Evolutionary conservation across 352 stramenopile species (phyloP).

Genomic region (Phytophthora brassicae): DNA sequence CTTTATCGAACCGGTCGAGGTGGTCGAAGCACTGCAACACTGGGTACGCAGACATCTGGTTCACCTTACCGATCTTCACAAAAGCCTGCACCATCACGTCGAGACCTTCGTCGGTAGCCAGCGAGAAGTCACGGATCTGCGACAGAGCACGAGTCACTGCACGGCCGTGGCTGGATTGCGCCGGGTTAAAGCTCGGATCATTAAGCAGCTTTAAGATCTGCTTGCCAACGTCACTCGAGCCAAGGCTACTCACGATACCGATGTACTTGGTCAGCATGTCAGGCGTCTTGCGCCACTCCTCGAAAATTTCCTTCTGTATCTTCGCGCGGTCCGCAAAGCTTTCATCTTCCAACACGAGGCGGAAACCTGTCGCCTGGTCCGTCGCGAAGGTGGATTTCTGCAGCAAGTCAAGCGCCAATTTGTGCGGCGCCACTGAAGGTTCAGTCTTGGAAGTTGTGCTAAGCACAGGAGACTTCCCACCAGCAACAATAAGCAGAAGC

Average conservation of each 20-base stretch:
- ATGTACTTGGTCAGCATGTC: slow-evolving; percentile 87
- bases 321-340: slow-evolving; percentile 57
- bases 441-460: slow-evolving; percentile 39
- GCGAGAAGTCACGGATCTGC: slow-evolving; percentile 73
- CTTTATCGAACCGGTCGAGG: slow-evolving; percentile 67
- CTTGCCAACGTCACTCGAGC: slow-evolving; percentile 63
- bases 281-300: slow-evolving; percentile 68
- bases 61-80: slow-evolving; percentile 80
- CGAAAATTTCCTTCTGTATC: slow-evolving; percentile 70
- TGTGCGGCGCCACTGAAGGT: slow-evolving; percentile 46
- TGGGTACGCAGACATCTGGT: slow-evolving; percentile 84
- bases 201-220: slow-evolving; percentile 69
- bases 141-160: slow-evolving; percentile 64
- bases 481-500: slow-evolving; percentile 59
- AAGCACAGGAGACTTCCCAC: slow-evolving; percentile 49
- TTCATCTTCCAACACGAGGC: slow-evolving; percentile 65
- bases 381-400: slow-evolving; percentile 73
- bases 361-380: slow-evolving; percentile 64
- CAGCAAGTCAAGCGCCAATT: slow-evolving; percentile 62
- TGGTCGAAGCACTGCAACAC: slow-evolving; percentile 83
- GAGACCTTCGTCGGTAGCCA: slow-evolving; percentile 77
- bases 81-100: slow-evolving; percentile 76
- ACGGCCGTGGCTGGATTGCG: slow-evolving; percentile 73
- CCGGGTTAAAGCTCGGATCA: slow-evolving; percentile 73
- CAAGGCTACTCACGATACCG: slow-evolving; percentile 67